A percentile compares a stretch with the other conserved stretches of the same genome.
Conservation (phyloP, 2,329 filamentous ascomycete genomes). For the Paraphaeosphaeria minitans region DNA sequence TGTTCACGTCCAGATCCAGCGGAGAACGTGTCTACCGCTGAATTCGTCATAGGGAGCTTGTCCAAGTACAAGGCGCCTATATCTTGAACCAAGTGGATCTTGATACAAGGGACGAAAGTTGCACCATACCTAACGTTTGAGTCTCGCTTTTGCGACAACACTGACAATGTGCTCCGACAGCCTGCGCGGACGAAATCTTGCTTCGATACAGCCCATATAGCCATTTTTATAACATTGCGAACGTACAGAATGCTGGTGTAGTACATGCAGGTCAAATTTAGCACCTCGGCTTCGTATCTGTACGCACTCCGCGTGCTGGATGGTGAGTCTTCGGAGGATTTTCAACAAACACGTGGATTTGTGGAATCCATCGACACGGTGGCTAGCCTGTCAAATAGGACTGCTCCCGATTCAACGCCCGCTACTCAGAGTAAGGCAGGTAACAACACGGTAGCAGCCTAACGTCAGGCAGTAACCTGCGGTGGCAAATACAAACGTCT, state of each 20-base stretch:
- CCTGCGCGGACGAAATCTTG: neutral
- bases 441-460: slow-evolving; percentile 38
- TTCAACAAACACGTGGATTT: neutral
- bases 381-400: neutral
- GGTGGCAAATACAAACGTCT: slow-evolving; percentile 45
- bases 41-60: too few relatives aligned
- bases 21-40: too few relatives aligned
- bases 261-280: neutral
- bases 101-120: neutral
- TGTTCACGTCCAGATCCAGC: neutral
- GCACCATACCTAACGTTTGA: neutral
- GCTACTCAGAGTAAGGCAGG: neutral
- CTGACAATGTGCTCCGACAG: neutral
- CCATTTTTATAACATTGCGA: neutral
- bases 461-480: slow-evolving; percentile 40
- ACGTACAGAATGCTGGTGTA: neutral
- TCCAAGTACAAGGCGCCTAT: neutral
- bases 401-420: neutral
- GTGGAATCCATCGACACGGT: neutral
- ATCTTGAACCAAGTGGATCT: neutral
- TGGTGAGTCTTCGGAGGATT: neutral
- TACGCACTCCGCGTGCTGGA: neutral
- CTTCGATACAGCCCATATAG: neutral
- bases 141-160: neutral
- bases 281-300: neutral